Conservation (phyloP, 164 flowering plant genomes). For the Dillenia turbinata region DNA sequence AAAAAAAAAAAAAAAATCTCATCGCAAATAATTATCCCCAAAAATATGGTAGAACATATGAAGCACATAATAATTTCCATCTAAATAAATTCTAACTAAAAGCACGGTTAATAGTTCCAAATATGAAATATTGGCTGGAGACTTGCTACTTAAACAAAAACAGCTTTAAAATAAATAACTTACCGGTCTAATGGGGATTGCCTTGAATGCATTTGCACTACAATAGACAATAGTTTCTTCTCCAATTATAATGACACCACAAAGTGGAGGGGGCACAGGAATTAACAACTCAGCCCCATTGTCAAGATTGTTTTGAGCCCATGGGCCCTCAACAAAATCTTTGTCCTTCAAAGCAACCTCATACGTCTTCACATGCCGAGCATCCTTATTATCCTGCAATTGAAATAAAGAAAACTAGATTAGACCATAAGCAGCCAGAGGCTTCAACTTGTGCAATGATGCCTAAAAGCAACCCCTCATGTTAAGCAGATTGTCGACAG, state of each 20-base stretch:
- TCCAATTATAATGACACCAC: constrained; percentile 96
- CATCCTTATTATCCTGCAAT: constrained; percentile 92
- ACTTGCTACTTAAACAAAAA: neutral
- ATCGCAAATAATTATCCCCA: neutral
- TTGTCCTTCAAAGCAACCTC: constrained; percentile 92
- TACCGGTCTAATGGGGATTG: constrained; percentile 92
- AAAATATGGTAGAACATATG: neutral
- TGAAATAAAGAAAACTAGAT: neutral
- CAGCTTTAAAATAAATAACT: constrained; percentile 5
- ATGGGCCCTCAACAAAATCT: constrained; percentile 95
- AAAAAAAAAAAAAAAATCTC: neutral
- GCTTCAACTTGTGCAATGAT: too few species aligned
- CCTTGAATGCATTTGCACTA: constrained; percentile 81
- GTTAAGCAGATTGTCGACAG: too few species aligned
- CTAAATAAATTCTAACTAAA: too few species aligned
- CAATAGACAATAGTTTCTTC: constrained; percentile 97
- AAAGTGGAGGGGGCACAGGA: constrained; percentile 94
- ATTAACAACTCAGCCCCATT: constrained; percentile 90
- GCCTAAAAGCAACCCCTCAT: too few species aligned
- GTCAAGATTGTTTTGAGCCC: constrained; percentile 96
- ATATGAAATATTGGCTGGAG: too few species aligned
- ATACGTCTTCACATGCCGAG: constrained; percentile 94
- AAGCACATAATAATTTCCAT: too few species aligned
- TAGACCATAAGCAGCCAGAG: neutral
- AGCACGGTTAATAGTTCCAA: too few species aligned